Evolutionary conservation across 805 yeast species (phyloP).

Genomic region (Candida bentonensis): DNA sequence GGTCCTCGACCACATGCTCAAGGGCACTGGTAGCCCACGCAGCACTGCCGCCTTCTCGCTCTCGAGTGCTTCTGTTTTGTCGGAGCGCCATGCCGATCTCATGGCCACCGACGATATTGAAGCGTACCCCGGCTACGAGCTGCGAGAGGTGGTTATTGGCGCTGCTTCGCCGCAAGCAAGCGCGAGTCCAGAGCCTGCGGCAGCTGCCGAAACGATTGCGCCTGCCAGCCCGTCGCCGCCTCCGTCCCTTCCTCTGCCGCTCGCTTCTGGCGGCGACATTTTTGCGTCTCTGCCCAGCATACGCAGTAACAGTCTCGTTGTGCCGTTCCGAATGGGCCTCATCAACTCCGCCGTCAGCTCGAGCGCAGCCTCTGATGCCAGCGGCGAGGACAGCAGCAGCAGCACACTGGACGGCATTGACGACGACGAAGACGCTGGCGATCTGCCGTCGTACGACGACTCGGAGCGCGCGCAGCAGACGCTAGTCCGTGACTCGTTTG

Average conservation of each 20-base stretch:
- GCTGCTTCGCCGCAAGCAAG: too few relatives aligned
- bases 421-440: conserved; percentile 2
- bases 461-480: conserved; percentile 8
- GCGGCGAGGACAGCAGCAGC: neutral
- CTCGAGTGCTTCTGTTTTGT: neutral
- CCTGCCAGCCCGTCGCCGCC: neutral
- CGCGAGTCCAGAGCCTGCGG: too few relatives aligned
- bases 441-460: conserved; percentile 9
- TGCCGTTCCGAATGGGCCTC: neutral
- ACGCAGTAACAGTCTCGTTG: neutral
- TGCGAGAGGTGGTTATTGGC: neutral
- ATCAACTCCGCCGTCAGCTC: neutral
- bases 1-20: neutral
- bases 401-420: neutral
- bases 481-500: conserved; percentile 4
- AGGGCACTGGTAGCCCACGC: neutral
- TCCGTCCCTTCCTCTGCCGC: neutral
- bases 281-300: neutral
- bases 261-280: neutral
- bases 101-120: neutral
- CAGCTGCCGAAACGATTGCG: neutral
- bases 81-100: neutral
- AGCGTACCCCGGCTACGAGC: neutral
- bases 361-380: neutral
- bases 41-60: neutral